Conservation (phyloP, 2,329 filamentous ascomycete genomes). For the Pyrenochaeta sp. region DNA sequence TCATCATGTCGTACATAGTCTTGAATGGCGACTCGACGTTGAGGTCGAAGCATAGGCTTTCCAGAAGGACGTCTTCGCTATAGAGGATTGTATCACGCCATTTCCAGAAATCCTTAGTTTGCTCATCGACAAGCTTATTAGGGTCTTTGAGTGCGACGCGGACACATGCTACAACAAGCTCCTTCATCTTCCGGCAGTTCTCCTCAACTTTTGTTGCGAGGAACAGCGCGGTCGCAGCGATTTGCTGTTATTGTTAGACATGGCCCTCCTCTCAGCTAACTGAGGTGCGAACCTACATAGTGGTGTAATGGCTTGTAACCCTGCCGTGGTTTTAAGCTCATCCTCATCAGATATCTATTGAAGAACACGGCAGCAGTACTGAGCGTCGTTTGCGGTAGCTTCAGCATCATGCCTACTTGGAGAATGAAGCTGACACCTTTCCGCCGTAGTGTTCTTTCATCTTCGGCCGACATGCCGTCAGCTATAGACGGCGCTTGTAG, state of each 20-base stretch:
- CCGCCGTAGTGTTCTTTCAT: constrained; percentile 81
- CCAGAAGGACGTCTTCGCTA: constrained; percentile 91
- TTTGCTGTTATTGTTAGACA: constrained; percentile 61
- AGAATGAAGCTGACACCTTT: constrained; percentile 98
- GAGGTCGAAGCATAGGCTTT: constrained; percentile 91
- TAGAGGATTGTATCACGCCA: constrained; percentile 95
- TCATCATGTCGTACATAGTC: constrained; percentile 81
- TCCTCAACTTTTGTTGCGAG: constrained; percentile 97
- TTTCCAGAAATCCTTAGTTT: constrained; percentile 97
- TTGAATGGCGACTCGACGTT: constrained; percentile 89
- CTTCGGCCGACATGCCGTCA: constrained; percentile 77
- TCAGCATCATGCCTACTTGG: constrained; percentile 90
- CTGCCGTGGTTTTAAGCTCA: constrained; percentile 78
- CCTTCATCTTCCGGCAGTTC: constrained; percentile 93
- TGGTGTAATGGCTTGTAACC: constrained; percentile 78
- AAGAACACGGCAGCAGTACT: constrained; percentile 94
- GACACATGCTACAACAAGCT: constrained; percentile 91
- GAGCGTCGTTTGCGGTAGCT: constrained; percentile 89
- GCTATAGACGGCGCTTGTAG: constrained; percentile 82
- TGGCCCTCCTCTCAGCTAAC: neutral
- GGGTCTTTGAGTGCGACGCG: constrained; percentile 95
- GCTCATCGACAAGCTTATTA: constrained; percentile 89
- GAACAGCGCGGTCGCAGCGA: constrained; percentile 90
- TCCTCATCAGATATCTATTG: constrained; percentile 94
- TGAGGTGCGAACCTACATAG: constrained; percentile 61